These are phyloP conservation scores for Phytophthora macrochlamydospora DNA, from an alignment of 352 stramenopile species.

Conservation along the genomic window DNA sequence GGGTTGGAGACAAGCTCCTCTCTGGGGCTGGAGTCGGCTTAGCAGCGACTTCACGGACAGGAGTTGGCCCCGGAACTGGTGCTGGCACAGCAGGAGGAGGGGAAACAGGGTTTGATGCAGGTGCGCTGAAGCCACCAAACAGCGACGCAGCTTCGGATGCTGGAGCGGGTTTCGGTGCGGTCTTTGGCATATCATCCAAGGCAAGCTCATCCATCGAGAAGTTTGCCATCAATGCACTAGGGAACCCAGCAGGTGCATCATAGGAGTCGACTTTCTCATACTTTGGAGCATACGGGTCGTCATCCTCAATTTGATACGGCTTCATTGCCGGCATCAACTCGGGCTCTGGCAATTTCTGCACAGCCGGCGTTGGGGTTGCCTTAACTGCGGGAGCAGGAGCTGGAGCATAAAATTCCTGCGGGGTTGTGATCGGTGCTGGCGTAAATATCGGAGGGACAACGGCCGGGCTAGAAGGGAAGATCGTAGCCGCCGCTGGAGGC, in stretches of 20 bases:
- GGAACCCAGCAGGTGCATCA: slow-evolving; percentile 31
- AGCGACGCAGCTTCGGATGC: slow-evolving; percentile 28
- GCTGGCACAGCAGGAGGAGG: slow-evolving; percentile 12
- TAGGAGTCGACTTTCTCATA: slow-evolving; percentile 19
- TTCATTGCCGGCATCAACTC: slow-evolving; percentile 39
- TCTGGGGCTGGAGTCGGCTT: slow-evolving; percentile 14
- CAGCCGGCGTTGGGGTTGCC: slow-evolving; percentile 5
- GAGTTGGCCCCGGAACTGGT: slow-evolving; percentile 12
- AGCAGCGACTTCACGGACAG: slow-evolving; percentile 8
- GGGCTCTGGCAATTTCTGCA: slow-evolving; percentile 31
- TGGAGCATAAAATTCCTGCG: neutral
- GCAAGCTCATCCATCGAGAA: slow-evolving; percentile 54
- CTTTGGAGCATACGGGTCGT: slow-evolving; percentile 27
- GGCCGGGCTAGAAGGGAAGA: slow-evolving; percentile 24
- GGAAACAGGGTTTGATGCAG: slow-evolving; percentile 13
- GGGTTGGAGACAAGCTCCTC: slow-evolving; percentile 1
- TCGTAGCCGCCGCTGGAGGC: slow-evolving; percentile 13
- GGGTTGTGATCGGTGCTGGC: slow-evolving; percentile 2
- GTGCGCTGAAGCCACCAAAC: slow-evolving; percentile 29
- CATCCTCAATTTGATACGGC: slow-evolving; percentile 39
- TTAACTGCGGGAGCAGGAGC: slow-evolving; percentile 14
- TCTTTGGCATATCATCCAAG: slow-evolving; percentile 32
- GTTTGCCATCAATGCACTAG: slow-evolving; percentile 43
- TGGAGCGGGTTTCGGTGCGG: slow-evolving; percentile 15
- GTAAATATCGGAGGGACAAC: neutral